Evolutionary conservation across 345 rosid genomes (phyloP).

Genomic region (Pseudoturritis turrita): DNA sequence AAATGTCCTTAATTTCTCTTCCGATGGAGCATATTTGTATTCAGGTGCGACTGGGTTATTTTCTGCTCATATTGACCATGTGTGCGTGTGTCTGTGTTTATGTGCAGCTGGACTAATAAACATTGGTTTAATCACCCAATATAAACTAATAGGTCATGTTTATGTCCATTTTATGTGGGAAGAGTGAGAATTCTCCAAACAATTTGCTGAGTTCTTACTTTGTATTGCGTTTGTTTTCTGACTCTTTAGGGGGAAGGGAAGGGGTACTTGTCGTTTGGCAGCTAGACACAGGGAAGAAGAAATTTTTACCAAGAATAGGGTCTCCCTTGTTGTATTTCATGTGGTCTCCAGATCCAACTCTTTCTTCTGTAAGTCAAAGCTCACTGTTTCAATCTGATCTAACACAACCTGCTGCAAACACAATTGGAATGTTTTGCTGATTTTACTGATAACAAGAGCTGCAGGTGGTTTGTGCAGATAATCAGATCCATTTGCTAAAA

Average conservation of each 20-base stretch:
- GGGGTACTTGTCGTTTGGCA: constrained; percentile 99
- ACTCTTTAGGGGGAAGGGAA: constrained; percentile 81
- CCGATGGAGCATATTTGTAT: constrained; percentile 86
- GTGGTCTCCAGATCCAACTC: constrained; percentile 75
- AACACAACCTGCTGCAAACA: neutral
- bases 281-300: constrained; percentile 93
- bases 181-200: neutral
- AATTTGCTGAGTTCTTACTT: neutral
- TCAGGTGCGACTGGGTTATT: constrained; percentile 45
- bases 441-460: constrained; percentile 30
- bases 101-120: neutral
- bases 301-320: constrained; percentile 86
- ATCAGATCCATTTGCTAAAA: constrained; percentile 82
- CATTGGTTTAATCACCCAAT: neutral
- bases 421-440: neutral
- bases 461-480: constrained; percentile 96
- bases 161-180: neutral
- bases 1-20: constrained; percentile 68
- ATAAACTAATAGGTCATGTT: neutral
- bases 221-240: neutral
- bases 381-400: neutral
- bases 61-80: neutral
- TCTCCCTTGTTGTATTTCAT: constrained; percentile 75
- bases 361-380: constrained; percentile 68
- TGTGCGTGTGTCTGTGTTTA: neutral